Base-by-base conservation (phyloP, 768 basidiomycete genomes). In the Tricholoma saponaceum region DNA sequence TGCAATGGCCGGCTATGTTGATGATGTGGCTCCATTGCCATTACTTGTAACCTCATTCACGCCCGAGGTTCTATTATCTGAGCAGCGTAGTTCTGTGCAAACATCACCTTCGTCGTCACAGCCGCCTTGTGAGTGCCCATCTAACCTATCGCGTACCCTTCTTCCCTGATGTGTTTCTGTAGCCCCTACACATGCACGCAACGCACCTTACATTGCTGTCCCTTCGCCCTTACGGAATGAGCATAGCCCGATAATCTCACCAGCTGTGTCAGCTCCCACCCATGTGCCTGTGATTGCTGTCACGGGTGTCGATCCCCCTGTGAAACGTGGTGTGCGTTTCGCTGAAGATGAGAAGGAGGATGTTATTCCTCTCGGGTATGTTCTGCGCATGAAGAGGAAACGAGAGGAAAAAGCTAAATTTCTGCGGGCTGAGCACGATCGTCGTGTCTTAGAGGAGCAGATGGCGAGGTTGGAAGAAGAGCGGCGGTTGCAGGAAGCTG, bases 381-480 rank as follows among this genome's bases (percentile, higher is more conserved):
- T 85, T n/a, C 72, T 89, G 65, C 85, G 86, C 54, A 80, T 81
- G 69, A 86, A 84, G 74, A 86, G 85, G 76, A 83, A 83, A 63
- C 84, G 85, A 44, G 87, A 86, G 69, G 83, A 88, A 70, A 87
- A 87, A 73, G 85, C 84, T 44, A 79, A 71, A 44, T 87, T 89
- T 63, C 74, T 90, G 64, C 79, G 76, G 46, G 78, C 79, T 68
- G 82, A 88, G 63, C 80, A 81, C 60, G 76, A 82, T 60, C 77
- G 76, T 55, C 79, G 86, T 26, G 71, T 73, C 35, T 70, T 74
- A 51, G 80, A 81, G 62, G 76, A 76, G 32, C 82, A 82, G 63
- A 75, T 79, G 44, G 72, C 69, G 59, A 69, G 64, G 52, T 74
- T 79, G 59, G 79, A 79, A 44, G 74, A 74, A 53, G 79, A 79